These are phyloP conservation scores for Syzygium syzygioides DNA, from an alignment of 441 rosid species.

Conservation along the genomic window DNA sequence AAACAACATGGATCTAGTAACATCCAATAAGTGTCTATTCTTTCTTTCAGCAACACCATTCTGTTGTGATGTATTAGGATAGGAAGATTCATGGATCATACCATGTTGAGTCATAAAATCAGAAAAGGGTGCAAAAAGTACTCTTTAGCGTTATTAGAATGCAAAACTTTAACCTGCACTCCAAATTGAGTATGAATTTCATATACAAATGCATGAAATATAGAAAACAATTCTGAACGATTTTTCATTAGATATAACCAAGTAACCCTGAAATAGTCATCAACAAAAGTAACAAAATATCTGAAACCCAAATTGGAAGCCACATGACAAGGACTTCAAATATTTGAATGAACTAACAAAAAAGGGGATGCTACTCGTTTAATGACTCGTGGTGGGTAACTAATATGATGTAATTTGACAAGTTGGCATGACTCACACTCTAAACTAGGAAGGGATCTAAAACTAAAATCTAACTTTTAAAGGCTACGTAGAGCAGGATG, in stretches of 20 bases:
- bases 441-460: background rate
- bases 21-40: background rate
- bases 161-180: background rate
- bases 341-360: background rate
- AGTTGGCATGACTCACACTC: background rate
- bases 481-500: background rate
- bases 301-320: background rate
- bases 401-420: background rate
- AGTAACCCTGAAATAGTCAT: background rate
- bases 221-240: background rate
- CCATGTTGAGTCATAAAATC: background rate
- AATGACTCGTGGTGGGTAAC: background rate
- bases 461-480: background rate
- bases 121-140: background rate
- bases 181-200: background rate
- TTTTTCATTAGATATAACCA: background rate
- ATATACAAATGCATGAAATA: too few species aligned
- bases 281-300: background rate
- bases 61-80: background rate
- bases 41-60: background rate
- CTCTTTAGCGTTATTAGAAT: background rate
- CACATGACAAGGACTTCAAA: background rate
- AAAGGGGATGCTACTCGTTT: background rate
- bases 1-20: background rate
- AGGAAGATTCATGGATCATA: background rate